A percentile compares a stretch with the other conserved stretches of the same genome.
phyloP scores from a whole-genome alignment of 371 early-diverging fungal genomes.

The Haplosporangium sp. region DNA sequence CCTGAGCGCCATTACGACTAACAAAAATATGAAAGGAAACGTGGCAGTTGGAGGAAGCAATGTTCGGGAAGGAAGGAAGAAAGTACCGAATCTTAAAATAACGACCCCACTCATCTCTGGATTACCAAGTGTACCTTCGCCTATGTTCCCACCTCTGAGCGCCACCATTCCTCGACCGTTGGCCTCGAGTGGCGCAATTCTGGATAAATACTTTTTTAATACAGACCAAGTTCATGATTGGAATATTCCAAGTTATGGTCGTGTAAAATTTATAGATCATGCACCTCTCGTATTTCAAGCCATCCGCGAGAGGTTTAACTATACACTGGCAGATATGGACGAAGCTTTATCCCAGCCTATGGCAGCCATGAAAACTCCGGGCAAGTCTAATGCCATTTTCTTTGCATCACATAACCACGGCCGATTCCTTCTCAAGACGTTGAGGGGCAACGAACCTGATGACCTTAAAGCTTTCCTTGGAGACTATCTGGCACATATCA shows the following conservation, averaged over 20 bases:
- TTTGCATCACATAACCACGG: conserved; percentile 60
- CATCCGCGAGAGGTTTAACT: conserved; percentile 60
- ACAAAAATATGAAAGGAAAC: neutral
- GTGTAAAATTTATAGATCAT: conserved; percentile 63
- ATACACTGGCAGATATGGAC: conserved; percentile 58
- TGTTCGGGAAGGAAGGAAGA: conserved; percentile 16
- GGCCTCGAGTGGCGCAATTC: neutral
- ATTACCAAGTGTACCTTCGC: conserved; percentile 33
- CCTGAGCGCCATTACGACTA: conserved; percentile 3
- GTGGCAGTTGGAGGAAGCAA: neutral
- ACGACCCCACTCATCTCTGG: conserved; percentile 27
- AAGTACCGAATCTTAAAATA: conserved; percentile 32
- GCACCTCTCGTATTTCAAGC: conserved; percentile 65
- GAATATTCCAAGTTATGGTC: conserved; percentile 65
- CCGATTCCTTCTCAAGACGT: conserved; percentile 67
- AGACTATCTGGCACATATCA: conserved; percentile 60
- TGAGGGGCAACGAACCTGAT: conserved; percentile 65
- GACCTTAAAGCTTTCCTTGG: conserved; percentile 62
- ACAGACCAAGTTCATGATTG: conserved; percentile 63
- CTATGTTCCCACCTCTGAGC: conserved; percentile 38
- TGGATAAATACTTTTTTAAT: conserved; percentile 57
- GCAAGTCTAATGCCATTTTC: conserved; percentile 68
- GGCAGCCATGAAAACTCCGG: conserved; percentile 58
- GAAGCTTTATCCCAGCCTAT: conserved; percentile 57
- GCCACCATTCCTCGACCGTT: conserved; percentile 29